A percentile compares a stretch with the other conserved stretches of the same genome.
Evolutionary conservation across 305 asterid genomes (phyloP).

Genomic region (Plantago coronopus): DNA sequence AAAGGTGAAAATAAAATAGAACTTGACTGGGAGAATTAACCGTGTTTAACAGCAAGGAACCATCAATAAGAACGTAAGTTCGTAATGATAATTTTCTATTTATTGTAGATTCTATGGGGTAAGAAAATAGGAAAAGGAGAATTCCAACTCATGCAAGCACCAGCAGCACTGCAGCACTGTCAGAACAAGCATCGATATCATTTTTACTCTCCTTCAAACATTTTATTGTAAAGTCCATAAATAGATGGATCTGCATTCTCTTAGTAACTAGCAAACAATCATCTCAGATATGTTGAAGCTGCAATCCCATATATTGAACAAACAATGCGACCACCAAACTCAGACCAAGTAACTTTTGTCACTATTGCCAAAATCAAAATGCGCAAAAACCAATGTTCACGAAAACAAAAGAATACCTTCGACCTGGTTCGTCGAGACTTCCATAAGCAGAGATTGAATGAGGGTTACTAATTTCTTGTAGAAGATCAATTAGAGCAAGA

Average conservation of each 20-base stretch:
- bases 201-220: slow-evolving; percentile 8
- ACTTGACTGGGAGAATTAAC: background rate
- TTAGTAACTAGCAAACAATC: no score
- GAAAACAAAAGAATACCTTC: slow-evolving; percentile 45
- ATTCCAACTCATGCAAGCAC: slow-evolving; percentile 19
- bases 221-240: background rate
- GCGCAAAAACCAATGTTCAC: slow-evolving; percentile 1
- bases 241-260: no score
- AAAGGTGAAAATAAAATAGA: background rate
- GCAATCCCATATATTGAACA: no score
- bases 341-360: background rate
- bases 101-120: background rate
- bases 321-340: no score
- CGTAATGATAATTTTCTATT: slow-evolving; percentile 8
- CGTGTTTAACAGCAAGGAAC: slow-evolving; percentile 13
- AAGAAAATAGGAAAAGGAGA: background rate
- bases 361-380: background rate
- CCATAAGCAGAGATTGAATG: slow-evolving; percentile 65
- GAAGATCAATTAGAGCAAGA: slow-evolving; percentile 63
- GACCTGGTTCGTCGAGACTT: slow-evolving; percentile 95
- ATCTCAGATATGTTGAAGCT: no score
- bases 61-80: slow-evolving; percentile 6
- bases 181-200: slow-evolving; percentile 3
- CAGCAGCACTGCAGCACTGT: background rate
- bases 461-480: slow-evolving; percentile 66